Base-by-base conservation (phyloP, 495 filamentous ascomycete species). In the Annulohypoxylon bovei region DNA sequence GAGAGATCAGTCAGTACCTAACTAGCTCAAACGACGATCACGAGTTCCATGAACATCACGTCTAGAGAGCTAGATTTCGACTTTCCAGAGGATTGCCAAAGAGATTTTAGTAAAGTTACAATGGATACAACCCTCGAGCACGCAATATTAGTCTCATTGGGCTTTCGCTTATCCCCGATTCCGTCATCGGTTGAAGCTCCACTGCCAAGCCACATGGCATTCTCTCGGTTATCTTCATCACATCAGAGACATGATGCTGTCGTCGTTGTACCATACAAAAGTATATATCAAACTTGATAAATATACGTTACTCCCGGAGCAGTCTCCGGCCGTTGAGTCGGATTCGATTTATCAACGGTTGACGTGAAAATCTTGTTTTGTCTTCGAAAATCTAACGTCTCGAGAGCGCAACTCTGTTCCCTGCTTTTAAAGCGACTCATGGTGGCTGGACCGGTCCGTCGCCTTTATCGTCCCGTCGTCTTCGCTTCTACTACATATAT, bases 61-160 rank as follows among this genome's bases (percentile, higher is more conserved):
- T 49, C 22, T 14, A 30, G 25, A 49, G 39, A 30, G 39, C n/a
- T 37, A 47, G n/a, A 16, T 32, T 46, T 52, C 14, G 8, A 47
- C 40, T 49, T 47, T 58, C 16, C 1, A 47, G 39, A 40, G 6
- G n/a, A 53, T 62, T 14, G 25, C 42, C 35, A 40, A 35, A 42
- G 52, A n/a, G 35, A 20, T 55, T 39, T 44, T 56, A 42, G 54
- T 47, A 64, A 56, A 18, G 46, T 63, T 63, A 59, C 59, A 30
- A 64, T 40, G 42, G 44, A 50, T 72, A 42, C 46, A 20, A 63
- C 35, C 46, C 33, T 67, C 50, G 30, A 39, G 37, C 54, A 61
- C 46, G 18, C 62, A 40, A 67, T 42, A 46, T 57, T 72, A 68
- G 54, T 64, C 59, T 61, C 55, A 60, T 68, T 72, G 40, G 70